Conservation (phyloP, 306 rosid genomes). For the Sphenostylis stenocarpa region DNA sequence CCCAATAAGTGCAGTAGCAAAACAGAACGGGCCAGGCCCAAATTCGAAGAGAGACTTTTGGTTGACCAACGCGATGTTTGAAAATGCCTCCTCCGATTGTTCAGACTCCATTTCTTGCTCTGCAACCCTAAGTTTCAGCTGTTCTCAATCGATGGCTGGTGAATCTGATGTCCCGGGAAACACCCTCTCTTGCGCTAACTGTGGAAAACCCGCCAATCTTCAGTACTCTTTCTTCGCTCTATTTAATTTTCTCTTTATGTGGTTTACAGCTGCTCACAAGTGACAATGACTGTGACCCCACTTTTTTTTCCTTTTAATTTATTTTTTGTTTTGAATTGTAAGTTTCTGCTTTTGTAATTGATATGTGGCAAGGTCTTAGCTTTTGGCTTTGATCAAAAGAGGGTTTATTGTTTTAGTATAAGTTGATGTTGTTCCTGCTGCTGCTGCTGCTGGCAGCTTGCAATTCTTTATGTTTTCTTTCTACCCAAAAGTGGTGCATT, state of each 20-base stretch:
- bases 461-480: not conserved
- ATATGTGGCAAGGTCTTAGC: not conserved
- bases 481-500: not conserved
- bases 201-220: conserved; percentile 78
- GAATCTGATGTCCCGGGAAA: conserved; percentile 55
- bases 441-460: not conserved
- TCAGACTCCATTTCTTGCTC: conserved; percentile 30
- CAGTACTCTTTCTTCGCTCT: conserved; percentile 46
- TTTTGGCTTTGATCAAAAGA: conserved; percentile 11
- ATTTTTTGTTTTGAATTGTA: not conserved
- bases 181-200: conserved; percentile 61
- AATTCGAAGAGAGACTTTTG: not conserved
- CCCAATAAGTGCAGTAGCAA: too few relatives aligned
- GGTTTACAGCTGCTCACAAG: not conserved
- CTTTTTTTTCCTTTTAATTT: not conserved
- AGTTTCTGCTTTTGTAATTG: not conserved
- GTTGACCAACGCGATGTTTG: conserved; percentile 13
- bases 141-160: conserved; percentile 52
- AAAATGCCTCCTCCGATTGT: not conserved
- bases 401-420: not conserved
- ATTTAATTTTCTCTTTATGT: not conserved
- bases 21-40: too few relatives aligned
- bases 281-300: not conserved
- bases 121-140: conserved; percentile 26
- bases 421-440: not conserved